A percentile compares a stretch with the other conserved stretches of the same genome.
Evolutionary conservation across 1,139 yeast genomes (phyloP).

Genomic region (Blastobotrys malaysiensis): DNA sequence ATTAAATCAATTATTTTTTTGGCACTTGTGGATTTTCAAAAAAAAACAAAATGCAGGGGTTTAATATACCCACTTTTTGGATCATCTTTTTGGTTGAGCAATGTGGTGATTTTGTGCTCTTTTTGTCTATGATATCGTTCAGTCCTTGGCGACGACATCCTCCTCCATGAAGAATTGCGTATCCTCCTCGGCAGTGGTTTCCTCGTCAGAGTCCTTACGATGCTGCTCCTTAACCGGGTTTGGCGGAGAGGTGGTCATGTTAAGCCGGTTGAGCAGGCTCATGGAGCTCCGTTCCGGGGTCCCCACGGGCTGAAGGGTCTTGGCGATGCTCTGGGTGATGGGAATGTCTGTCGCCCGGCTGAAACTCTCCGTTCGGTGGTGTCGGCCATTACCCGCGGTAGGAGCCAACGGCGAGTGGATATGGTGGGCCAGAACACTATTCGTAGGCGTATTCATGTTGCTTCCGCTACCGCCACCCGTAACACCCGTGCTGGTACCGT

Average conservation of each 20-base stretch:
- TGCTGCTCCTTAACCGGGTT: background rate
- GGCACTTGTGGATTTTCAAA: background rate
- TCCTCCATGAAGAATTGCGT: slow-evolving; percentile 29
- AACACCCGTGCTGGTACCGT: too few relatives aligned
- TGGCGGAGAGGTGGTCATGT: background rate
- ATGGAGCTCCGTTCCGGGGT: slow-evolving; percentile 12
- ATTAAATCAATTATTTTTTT: background rate
- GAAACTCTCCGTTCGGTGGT: background rate
- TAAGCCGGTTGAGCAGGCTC: background rate
- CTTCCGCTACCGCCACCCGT: too few relatives aligned
- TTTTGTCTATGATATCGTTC: slow-evolving; percentile 1
- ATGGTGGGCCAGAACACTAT: slow-evolving; percentile 2
- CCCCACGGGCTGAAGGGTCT: slow-evolving; percentile 14
- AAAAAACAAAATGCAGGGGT: background rate
- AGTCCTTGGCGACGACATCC: slow-evolving; percentile 9
- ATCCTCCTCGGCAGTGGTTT: slow-evolving; percentile 16
- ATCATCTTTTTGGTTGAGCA: too few relatives aligned
- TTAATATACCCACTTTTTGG: too few relatives aligned
- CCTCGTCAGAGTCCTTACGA: background rate
- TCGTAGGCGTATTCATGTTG: background rate
- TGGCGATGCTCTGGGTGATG: background rate
- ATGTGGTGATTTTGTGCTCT: too few relatives aligned
- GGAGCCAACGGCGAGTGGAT: background rate
- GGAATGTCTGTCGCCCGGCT: background rate
- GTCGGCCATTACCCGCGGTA: slow-evolving; percentile 1